Percentiles rank a stretch among this genome's conserved stretches.
phyloP scores from a whole-genome alignment of 2,329 filamentous ascomycete species.

The Fusarium citri region DNA sequence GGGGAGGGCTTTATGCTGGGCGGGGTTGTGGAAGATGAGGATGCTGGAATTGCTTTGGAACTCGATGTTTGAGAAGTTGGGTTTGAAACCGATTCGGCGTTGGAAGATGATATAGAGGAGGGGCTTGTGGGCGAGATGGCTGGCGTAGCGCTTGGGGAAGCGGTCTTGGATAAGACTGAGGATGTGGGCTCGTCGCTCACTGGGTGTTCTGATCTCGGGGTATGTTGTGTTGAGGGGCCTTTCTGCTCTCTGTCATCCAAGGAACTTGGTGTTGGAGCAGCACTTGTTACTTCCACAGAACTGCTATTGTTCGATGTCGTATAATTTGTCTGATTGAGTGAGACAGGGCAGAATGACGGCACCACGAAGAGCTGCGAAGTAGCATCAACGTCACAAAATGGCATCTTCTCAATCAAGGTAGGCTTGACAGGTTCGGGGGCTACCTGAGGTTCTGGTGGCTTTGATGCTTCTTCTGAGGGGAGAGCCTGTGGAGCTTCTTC shows the following conservation, averaged over 20 bases:
- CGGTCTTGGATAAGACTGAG: constrained; percentile 17
- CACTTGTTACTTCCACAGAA: constrained; percentile 6
- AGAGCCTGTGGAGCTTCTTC: constrained; percentile 23
- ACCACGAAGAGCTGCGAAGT: constrained; percentile 15
- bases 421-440: neutral
- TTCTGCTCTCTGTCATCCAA: constrained; percentile 22
- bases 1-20: constrained; percentile 29
- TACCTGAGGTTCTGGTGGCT: neutral
- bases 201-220: constrained; percentile 17
- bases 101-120: constrained; percentile 33
- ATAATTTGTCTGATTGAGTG: constrained; percentile 8
- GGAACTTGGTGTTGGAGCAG: neutral
- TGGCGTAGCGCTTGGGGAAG: constrained; percentile 27
- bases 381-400: constrained; percentile 14
- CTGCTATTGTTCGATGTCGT: constrained; percentile 1
- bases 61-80: constrained; percentile 22
- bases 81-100: constrained; percentile 8
- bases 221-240: constrained; percentile 21
- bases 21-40: constrained; percentile 10
- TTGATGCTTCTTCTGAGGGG: constrained; percentile 6
- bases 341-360: constrained; percentile 27
- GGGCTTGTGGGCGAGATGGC: constrained; percentile 34
- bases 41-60: constrained; percentile 23
- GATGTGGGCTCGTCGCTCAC: constrained; percentile 25
- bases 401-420: constrained; percentile 1